phyloP scores from a whole-genome alignment of 371 early-diverging fungal genomes.

The Mucor lusitanicus region DNA sequence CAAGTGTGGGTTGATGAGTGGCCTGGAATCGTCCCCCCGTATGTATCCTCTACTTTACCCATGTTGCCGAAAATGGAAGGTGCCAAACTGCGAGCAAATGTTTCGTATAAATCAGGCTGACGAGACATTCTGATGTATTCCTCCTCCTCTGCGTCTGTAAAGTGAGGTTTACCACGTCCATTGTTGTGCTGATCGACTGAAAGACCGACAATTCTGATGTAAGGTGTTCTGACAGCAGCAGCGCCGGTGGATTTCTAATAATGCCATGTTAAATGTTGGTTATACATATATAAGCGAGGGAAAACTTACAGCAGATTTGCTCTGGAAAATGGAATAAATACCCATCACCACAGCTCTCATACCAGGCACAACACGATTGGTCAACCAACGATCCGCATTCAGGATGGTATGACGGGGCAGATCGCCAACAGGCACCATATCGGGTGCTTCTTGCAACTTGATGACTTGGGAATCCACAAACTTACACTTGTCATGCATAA shows the following conservation, averaged over 20 bases:
- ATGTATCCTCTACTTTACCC: conserved; percentile 38
- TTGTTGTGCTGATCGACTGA: conserved; percentile 81
- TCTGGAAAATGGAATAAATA: conserved; percentile 92
- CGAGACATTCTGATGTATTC: conserved; percentile 88
- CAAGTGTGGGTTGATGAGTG: conserved; percentile 19
- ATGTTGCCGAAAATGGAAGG: conserved; percentile 96
- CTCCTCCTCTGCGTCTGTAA: conserved; percentile 93
- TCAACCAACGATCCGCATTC: conserved; percentile 87
- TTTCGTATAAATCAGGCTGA: conserved; percentile 84
- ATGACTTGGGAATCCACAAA: conserved; percentile 98
- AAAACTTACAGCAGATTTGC: conserved; percentile 46
- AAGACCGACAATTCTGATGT: conserved; percentile 92
- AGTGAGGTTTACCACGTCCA: conserved; percentile 67
- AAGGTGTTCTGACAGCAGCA: conserved; percentile 90
- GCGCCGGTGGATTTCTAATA: conserved; percentile 62
- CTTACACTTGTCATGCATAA: conserved; percentile 94
- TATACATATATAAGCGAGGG: too few relatives aligned
- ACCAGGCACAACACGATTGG: conserved; percentile 95
- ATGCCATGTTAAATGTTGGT: background rate
- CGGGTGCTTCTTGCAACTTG: conserved; percentile 98
- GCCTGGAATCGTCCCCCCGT: background rate
- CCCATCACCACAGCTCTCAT: conserved; percentile 94
- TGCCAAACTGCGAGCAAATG: conserved; percentile 90
- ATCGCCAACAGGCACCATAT: conserved; percentile 99
- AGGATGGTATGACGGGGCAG: conserved; percentile 96